These are phyloP conservation scores for Tagetes patula DNA, from an alignment of 129 eudicot genomes.

Conservation along the genomic window DNA sequence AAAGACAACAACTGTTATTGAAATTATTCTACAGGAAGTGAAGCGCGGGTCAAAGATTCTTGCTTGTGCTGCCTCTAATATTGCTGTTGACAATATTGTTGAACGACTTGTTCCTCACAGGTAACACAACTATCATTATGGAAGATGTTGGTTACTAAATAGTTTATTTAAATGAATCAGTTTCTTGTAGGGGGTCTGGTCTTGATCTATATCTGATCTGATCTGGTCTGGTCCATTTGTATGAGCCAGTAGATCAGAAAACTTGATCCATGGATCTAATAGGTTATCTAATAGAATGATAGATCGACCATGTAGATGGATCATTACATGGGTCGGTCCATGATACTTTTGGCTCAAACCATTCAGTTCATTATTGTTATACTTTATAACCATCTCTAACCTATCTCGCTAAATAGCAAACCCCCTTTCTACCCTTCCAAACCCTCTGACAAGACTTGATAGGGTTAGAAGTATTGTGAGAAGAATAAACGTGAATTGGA, in stretches of 20 bases:
- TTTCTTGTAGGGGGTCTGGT: neutral
- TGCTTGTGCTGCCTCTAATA: conserved; percentile 98
- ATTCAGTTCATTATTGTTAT: too few relatives aligned
- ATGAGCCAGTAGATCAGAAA: neutral
- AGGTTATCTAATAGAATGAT: neutral
- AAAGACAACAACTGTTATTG: conserved; percentile 95
- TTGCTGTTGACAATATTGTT: conserved; percentile 97
- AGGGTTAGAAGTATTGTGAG: too few relatives aligned
- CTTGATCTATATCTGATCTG: neutral
- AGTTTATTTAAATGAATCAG: neutral
- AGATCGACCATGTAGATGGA: neutral
- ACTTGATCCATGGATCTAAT: neutral
- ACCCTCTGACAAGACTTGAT: neutral
- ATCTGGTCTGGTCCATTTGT: neutral
- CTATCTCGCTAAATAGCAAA: neutral
- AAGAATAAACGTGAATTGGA: too few relatives aligned
- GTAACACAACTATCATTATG: conserved; percentile 35
- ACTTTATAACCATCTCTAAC: too few relatives aligned
- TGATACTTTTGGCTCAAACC: neutral
- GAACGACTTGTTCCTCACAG: conserved; percentile 95
- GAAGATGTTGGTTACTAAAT: neutral
- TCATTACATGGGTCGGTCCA: neutral
- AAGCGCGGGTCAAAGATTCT: conserved; percentile 97
- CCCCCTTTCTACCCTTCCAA: neutral
- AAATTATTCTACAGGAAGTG: conserved; percentile 90